Evolutionary conservation across 768 basidiomycete genomes (phyloP).

Genomic region (Suillus occidentalis): DNA sequence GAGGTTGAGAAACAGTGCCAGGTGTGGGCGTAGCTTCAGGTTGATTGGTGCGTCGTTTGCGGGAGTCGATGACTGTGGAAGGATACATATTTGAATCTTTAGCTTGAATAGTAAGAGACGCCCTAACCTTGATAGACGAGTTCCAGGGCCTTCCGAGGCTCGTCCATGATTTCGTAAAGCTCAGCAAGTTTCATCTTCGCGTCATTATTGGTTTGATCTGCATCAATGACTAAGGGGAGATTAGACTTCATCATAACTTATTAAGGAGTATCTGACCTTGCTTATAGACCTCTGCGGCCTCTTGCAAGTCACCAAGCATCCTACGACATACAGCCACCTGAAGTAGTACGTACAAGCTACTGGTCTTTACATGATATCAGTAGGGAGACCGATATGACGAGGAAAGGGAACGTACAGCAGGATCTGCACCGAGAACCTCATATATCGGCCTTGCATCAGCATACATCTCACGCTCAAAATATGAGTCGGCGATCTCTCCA

Average conservation of each 20-base stretch:
- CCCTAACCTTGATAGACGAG: slow-evolving; percentile 76
- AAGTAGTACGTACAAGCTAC: slow-evolving; percentile 64
- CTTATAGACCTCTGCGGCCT: slow-evolving; percentile 82
- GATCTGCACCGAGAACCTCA: slow-evolving; percentile 71
- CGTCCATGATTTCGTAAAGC: slow-evolving; percentile 81
- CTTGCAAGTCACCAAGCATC: slow-evolving; percentile 69
- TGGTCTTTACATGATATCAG: slow-evolving; percentile 51
- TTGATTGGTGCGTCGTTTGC: slow-evolving; percentile 42
- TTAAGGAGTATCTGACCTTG: slow-evolving; percentile 50
- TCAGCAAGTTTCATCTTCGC: slow-evolving; percentile 90
- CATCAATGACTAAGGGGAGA: slow-evolving; percentile 56
- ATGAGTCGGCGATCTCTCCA: slow-evolving; percentile 82
- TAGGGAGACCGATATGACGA: background rate
- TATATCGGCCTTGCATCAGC: slow-evolving; percentile 80
- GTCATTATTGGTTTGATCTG: slow-evolving; percentile 75
- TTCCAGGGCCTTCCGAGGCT: slow-evolving; percentile 78
- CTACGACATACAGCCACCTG: slow-evolving; percentile 84
- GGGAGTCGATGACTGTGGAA: slow-evolving; percentile 55
- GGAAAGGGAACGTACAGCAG: slow-evolving; percentile 50
- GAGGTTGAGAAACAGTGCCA: slow-evolving; percentile 20
- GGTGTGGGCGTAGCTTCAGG: slow-evolving; percentile 16
- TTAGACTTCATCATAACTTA: background rate
- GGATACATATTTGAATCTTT: background rate
- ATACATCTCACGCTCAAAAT: slow-evolving; percentile 74
- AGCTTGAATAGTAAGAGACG: background rate